Evolutionary conservation across 345 rosid genomes (phyloP).

Genomic region (Eucalyptus sp.): DNA sequence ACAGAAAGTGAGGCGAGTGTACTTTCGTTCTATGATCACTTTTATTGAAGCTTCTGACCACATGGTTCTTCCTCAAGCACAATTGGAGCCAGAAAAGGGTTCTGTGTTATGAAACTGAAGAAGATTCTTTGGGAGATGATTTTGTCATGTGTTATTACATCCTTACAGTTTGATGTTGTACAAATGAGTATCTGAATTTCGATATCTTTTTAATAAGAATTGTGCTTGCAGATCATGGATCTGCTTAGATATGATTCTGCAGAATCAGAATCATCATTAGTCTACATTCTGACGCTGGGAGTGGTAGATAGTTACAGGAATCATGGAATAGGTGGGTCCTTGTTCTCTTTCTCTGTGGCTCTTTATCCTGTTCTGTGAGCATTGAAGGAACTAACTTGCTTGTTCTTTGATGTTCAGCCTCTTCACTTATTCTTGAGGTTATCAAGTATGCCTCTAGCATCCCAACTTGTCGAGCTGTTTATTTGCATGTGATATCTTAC

Average conservation of each 20-base stretch:
- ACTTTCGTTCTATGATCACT: neutral
- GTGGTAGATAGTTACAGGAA: constrained; percentile 76
- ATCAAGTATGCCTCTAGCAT: constrained; percentile 61
- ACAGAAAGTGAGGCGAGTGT: constrained; percentile 68
- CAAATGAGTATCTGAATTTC: neutral
- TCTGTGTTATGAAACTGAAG: neutral
- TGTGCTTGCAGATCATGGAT: constrained; percentile 68
- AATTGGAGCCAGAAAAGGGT: neutral
- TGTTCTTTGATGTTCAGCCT: constrained; percentile 38
- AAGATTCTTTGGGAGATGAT: neutral
- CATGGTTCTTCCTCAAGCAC: neutral
- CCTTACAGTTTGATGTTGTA: neutral
- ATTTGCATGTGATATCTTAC: constrained; percentile 93
- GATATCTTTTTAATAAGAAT: neutral
- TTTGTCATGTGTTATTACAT: neutral
- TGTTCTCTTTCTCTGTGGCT: neutral
- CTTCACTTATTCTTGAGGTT: constrained; percentile 61
- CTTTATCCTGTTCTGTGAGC: neutral
- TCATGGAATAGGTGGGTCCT: constrained; percentile 63
- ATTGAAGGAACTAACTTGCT: neutral
- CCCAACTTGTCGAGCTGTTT: constrained; percentile 65
- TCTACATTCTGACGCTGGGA: constrained; percentile 86
- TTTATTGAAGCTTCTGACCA: neutral
- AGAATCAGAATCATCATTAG: constrained; percentile 61
- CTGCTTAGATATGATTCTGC: constrained; percentile 57